phyloP scores from a whole-genome alignment of 495 filamentous ascomycete species.

The Lasiosphaeris hirsuta region DNA sequence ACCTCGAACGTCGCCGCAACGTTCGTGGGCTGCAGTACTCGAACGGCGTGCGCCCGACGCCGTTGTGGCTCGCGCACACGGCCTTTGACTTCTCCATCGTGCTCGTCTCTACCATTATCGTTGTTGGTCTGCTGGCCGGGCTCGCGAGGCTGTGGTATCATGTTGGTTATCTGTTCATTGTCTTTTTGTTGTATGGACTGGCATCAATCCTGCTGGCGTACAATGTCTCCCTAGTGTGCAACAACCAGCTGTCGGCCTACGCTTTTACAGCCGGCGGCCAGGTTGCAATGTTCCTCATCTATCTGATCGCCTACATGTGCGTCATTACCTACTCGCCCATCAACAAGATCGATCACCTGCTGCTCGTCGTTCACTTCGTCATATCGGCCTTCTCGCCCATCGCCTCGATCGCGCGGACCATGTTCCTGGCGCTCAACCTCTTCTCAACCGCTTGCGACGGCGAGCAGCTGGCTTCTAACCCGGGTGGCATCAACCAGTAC shows the following conservation, averaged over 20 bases:
- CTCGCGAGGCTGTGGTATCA: conserved; percentile 65
- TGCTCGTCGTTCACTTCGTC: conserved; percentile 64
- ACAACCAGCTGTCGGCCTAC: conserved; percentile 41
- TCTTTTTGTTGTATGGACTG: conserved; percentile 73
- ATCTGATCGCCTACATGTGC: conserved; percentile 69
- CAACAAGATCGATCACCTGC: conserved; percentile 53
- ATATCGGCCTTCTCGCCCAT: conserved; percentile 66
- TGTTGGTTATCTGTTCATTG: conserved; percentile 69
- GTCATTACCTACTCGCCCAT: conserved; percentile 65
- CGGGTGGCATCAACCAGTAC: conserved; percentile 67
- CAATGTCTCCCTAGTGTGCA: conserved; percentile 62
- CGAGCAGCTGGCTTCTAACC: conserved; percentile 58
- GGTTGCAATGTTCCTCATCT: conserved; percentile 68
- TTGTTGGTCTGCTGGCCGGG: conserved; percentile 56
- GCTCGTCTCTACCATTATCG: conserved; percentile 57
- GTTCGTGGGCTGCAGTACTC: conserved; percentile 84
- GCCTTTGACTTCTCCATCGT: conserved; percentile 73
- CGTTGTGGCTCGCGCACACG: conserved; percentile 76
- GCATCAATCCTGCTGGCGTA: conserved; percentile 69
- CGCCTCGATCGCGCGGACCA: conserved; percentile 60
- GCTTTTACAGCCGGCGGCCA: conserved; percentile 68
- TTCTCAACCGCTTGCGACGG: conserved; percentile 71
- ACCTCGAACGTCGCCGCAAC: conserved; percentile 68
- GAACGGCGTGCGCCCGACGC: conserved; percentile 69
- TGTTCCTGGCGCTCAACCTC: conserved; percentile 73